These are phyloP conservation scores for Mortierella claussenii DNA, from an alignment of 192 early-diverging fungal species.

Conservation along the genomic window DNA sequence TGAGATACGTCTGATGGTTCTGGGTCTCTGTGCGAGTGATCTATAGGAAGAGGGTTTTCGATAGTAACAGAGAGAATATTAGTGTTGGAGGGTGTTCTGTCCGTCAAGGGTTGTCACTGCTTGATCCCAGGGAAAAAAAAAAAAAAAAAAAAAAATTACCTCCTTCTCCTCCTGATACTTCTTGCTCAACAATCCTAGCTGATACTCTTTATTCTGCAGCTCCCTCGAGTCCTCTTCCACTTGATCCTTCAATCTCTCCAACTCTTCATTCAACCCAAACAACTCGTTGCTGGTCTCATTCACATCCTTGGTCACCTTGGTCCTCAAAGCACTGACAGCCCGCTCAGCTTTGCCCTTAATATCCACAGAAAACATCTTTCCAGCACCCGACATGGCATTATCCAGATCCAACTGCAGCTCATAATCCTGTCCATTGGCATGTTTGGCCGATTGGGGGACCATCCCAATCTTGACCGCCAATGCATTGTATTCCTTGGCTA, in stretches of 20 bases:
- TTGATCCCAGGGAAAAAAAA: neutral
- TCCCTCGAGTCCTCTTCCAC: conserved; percentile 15
- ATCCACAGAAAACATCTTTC: conserved; percentile 22
- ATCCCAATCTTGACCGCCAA: conserved; percentile 41
- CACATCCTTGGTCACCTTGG: conserved; percentile 22
- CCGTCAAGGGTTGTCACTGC: too few species aligned
- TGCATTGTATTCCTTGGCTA: conserved; percentile 36
- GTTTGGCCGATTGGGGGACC: conserved; percentile 28
- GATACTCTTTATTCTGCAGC: conserved; percentile 27
- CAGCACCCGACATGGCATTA: conserved; percentile 9
- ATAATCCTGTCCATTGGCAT: conserved; percentile 35
- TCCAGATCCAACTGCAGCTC: conserved; percentile 35
- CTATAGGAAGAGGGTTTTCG: too few species aligned
- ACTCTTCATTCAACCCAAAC: conserved; percentile 13
- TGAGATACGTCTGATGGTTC: conserved; percentile 13
- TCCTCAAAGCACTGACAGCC: conserved; percentile 25
- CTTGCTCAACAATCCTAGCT: conserved; percentile 10
- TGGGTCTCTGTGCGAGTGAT: conserved; percentile 12
- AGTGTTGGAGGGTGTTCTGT: too few species aligned
- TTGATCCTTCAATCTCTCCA: conserved; percentile 32
- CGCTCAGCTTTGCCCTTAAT: conserved; percentile 22
- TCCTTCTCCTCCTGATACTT: conserved; percentile 49
- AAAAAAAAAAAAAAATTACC: conserved; percentile 9
- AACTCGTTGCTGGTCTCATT: conserved; percentile 23
- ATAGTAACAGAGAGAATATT: too few species aligned